These are phyloP conservation scores for Furcasterigmium sp. DNA, from an alignment of 2,329 filamentous ascomycete genomes.

Conservation along the genomic window DNA sequence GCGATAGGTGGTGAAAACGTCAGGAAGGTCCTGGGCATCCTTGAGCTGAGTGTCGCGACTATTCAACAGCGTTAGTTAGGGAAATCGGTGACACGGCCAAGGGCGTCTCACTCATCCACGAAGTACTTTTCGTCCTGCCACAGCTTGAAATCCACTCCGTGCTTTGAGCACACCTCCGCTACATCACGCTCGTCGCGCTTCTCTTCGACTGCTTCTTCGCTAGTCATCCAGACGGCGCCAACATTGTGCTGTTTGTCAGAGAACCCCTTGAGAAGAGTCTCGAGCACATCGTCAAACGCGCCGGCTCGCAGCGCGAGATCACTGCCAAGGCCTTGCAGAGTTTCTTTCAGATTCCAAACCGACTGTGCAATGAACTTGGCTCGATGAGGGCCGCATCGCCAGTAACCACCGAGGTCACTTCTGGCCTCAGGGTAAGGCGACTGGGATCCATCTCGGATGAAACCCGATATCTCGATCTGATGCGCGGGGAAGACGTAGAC, in stretches of 20 bases:
- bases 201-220: conserved; percentile 66
- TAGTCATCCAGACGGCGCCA: conserved; percentile 67
- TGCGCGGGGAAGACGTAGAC: conserved; percentile 64
- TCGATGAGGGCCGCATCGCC: conserved; percentile 68
- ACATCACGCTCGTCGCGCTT: conserved; percentile 56
- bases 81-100: not conserved
- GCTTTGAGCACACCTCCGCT: conserved; percentile 43
- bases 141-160: conserved; percentile 54
- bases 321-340: conserved; percentile 53
- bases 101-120: conserved; percentile 64
- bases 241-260: conserved; percentile 39
- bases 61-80: conserved; percentile 11
- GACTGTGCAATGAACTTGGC: conserved; percentile 68
- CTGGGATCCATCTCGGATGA: conserved; percentile 47
- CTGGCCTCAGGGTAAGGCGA: conserved; percentile 66
- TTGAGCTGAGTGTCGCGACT: conserved; percentile 63
- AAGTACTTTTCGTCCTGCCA: conserved; percentile 76
- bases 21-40: conserved; percentile 56
- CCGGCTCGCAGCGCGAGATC: conserved; percentile 62
- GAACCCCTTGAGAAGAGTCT: conserved; percentile 48
- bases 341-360: conserved; percentile 66
- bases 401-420: conserved; percentile 61
- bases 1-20: conserved; percentile 71
- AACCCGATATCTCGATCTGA: conserved; percentile 71
- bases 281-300: conserved; percentile 51